Base-by-base conservation (phyloP, 495 filamentous ascomycete species). In the Penicillium nucicola region DNA sequence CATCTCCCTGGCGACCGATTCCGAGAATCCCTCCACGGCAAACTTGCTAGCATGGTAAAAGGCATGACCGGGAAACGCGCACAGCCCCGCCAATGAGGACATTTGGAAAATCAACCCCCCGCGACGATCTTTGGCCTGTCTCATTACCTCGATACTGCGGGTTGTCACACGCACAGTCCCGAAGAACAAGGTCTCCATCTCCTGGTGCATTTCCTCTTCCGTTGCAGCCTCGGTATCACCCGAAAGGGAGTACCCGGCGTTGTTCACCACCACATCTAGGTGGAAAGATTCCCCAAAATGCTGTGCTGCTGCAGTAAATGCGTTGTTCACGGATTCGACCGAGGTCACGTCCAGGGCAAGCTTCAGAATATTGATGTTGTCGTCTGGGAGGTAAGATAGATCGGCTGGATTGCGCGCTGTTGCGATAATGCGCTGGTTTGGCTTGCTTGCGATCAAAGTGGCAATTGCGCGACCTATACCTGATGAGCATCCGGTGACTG, bases 21-120 rank as follows among this genome's bases (percentile, higher is more conserved):
- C 77, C 5, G 80, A 81, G 60, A 77, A 81, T 6, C 79, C 80
- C 48, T 80, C 78, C 13, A 82, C 57, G 6, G 74, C 77, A 50
- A 79, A 81, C 60, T 82, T 82, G 37, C 66, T 68, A 22, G 80
- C 78, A 59, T 79, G 77, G 48, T 83, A 84, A 48, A 77, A 81
- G 1, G 76, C 64, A 46, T 70, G 56, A 0, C 70, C 74, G 0
- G 77, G 73, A 9, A 70, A 72, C 4, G 69, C 77, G 2, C 68
- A 22, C 30, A 64, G 68, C 4, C 81, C 82, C 3, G 76, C 78
- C 52, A 84, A 68, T 2, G 74, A 78, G 9, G 73, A 75, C 11
- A 85, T 56, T 47, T 85, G 77, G 9, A 81, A 30, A 15, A 84
- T 68, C 8, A 79, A 63, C 4, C 79, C 82, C 17, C 80, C 80